phyloP scores from a whole-genome alignment of 75 land plant genomes.

The Cunninghamia lanceolata region DNA sequence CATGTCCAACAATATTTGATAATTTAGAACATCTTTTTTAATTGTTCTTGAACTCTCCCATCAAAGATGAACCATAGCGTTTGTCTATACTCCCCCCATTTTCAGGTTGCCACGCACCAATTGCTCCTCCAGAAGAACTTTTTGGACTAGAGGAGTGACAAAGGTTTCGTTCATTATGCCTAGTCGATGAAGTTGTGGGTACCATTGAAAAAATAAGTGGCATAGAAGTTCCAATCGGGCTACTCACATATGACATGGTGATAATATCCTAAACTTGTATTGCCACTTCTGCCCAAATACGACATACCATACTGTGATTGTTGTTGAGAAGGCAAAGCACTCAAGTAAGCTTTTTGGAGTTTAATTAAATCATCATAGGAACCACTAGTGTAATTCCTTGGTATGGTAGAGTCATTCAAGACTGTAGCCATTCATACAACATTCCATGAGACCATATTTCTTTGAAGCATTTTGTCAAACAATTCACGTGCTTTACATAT shows the following conservation, averaged over 20 bases:
- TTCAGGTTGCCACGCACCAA: slow-evolving; percentile 63
- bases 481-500: no score
- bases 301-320: slow-evolving; percentile 62
- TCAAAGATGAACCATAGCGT: slow-evolving; percentile 52
- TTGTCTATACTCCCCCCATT: slow-evolving; percentile 39
- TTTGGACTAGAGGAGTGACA: slow-evolving; percentile 53
- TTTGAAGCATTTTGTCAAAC: no score
- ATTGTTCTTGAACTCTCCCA: slow-evolving; percentile 87
- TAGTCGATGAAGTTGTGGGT: slow-evolving; percentile 51
- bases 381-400: slow-evolving; percentile 47
- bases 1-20: slow-evolving; percentile 86
- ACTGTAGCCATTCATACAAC: slow-evolving; percentile 45
- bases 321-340: slow-evolving; percentile 46
- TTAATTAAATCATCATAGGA: slow-evolving; percentile 51
- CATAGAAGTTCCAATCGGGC: slow-evolving; percentile 57
- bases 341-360: slow-evolving; percentile 62
- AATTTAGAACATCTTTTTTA: slow-evolving; percentile 81
- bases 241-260: slow-evolving; percentile 65
- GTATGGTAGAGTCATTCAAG: slow-evolving; percentile 45
- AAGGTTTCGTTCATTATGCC: slow-evolving; percentile 58
- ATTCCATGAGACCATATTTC: no score
- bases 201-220: slow-evolving; percentile 57
- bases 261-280: slow-evolving; percentile 56
- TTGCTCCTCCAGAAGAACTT: slow-evolving; percentile 33
- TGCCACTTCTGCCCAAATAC: slow-evolving; percentile 31